Evolutionary conservation across 139 green algal species (phyloP).

Genomic region (Chlorella vulgaris): DNA sequence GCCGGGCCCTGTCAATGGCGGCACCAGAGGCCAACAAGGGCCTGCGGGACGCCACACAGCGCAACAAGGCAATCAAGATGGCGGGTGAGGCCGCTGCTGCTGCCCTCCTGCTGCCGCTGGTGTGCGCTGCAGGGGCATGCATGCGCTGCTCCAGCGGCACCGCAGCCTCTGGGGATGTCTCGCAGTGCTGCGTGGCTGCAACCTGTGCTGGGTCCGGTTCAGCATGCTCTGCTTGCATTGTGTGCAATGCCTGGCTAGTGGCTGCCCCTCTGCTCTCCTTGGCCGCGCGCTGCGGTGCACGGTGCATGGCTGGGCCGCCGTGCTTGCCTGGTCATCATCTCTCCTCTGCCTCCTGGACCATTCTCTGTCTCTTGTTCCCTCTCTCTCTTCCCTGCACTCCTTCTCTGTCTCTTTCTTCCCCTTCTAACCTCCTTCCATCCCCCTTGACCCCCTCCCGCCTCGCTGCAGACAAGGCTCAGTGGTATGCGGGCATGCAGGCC

Average conservation of each 20-base stretch:
- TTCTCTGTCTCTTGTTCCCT: too few species aligned
- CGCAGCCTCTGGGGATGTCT: too few species aligned
- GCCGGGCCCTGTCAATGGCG: conserved; percentile 67
- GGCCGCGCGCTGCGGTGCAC: too few species aligned
- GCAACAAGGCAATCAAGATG: conserved; percentile 91
- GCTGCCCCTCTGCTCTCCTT: too few species aligned
- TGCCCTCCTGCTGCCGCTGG: background rate
- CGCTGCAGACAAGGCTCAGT: conserved; percentile 74
- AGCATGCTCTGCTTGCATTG: too few species aligned
- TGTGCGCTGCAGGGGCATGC: background rate
- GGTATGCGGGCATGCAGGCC: conserved; percentile 69
- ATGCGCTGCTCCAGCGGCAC: background rate
- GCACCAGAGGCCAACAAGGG: conserved; percentile 58
- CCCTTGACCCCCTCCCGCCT: background rate
- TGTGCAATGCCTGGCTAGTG: too few species aligned
- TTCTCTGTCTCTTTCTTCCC: background rate
- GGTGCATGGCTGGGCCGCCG: too few species aligned
- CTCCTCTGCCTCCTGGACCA: too few species aligned
- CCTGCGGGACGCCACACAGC: conserved; percentile 79
- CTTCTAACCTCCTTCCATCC: background rate
- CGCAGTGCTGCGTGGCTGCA: too few species aligned
- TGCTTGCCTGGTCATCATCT: too few species aligned
- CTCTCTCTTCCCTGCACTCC: too few species aligned
- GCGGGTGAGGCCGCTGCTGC: background rate
- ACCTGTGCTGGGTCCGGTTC: too few species aligned